Evolutionary conservation across 2,329 filamentous ascomycete genomes (phyloP), one percentile per base, ranked within the genome.

Genomic region (Fusarium duplospermum): DNA sequence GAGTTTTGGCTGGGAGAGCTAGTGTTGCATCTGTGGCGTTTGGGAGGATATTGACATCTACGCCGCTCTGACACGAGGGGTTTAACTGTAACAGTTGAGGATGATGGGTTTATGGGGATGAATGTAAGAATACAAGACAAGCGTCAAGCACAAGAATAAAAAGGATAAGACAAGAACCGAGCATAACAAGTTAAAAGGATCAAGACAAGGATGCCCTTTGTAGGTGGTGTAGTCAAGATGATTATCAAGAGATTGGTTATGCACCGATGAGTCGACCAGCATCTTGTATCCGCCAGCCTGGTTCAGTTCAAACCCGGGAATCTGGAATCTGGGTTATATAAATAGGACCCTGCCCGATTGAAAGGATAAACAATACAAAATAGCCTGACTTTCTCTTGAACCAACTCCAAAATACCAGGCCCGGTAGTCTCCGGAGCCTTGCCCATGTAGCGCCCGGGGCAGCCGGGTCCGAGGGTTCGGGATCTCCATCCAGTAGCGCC

Each of bases 11-110:
- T 52, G 18, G 47, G 27, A 52, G 27, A 54, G 18, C 18, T 9
- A 13, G 27, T 59, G 74, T 66, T 76, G 74, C 73, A 78, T 78
- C 69, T 67, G 64, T 63, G 75, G 76, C 73, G 75, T 78, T 73
- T 66, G 67, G 66, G 69, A 36, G 64, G 64, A 66, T 62, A 66
- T 69, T 71, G 71, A 75, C 61, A 75, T 76, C 66, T 75, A 77
- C 76, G 70, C 66, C 64, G 67, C 73, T 74, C 64, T 76, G 50
- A 62, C 45, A 70, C 61, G 40, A 63, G 42, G 59, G 45, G 35
- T 47, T 42, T 50, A 74, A 74, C 42, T 73, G 73, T 75, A 76
- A 76, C 47, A 73, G 64, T 64, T 65, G 70, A 67, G 14, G 64
- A 27, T 4, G 33, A 33, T 20, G 42, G 42, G 38, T 50, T 38